Conservation (phyloP, 2,329 filamentous ascomycete species). For the Paecilomyces sp. region DNA sequence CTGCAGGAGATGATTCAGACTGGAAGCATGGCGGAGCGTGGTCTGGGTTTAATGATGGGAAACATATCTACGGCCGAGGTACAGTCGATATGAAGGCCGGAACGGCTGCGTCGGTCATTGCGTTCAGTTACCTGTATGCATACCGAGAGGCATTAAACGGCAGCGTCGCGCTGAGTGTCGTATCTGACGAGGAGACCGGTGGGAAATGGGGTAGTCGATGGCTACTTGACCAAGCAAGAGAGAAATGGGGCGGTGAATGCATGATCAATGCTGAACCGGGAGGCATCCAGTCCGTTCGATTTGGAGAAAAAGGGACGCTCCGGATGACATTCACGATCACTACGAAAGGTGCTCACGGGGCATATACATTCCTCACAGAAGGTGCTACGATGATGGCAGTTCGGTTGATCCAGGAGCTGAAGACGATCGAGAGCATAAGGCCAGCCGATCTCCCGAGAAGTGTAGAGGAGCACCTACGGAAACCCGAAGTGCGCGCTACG, state of each 20-base stretch:
- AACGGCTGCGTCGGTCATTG: constrained; percentile 33
- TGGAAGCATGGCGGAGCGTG: constrained; percentile 30
- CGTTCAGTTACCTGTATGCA: constrained; percentile 25
- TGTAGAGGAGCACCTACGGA: constrained; percentile 21
- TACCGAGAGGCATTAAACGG: constrained; percentile 14
- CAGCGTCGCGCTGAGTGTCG: constrained; percentile 22
- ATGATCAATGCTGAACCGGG: constrained; percentile 35
- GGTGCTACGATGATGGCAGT: constrained; percentile 31
- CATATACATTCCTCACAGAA: constrained; percentile 32
- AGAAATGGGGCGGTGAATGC: constrained; percentile 30
- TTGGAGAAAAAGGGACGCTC: constrained; percentile 37
- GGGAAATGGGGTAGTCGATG: constrained; percentile 28
- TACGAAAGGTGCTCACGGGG: constrained; percentile 31
- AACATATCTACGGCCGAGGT: constrained; percentile 30
- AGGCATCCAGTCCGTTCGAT: constrained; percentile 32
- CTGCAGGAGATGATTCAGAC: constrained; percentile 23
- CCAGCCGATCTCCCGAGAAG: constrained; percentile 16
- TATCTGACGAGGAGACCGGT: constrained; percentile 36
- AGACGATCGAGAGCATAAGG: constrained; percentile 19
- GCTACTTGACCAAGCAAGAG: constrained; percentile 22
- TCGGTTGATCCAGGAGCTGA: constrained; percentile 20
- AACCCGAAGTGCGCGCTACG: constrained; percentile 19
- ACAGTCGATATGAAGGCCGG: constrained; percentile 41
- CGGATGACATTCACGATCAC: constrained; percentile 29
- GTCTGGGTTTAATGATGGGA: constrained; percentile 27